These are phyloP conservation scores for Aspergillus sp. DNA, from an alignment of 2,329 filamentous ascomycete species.

Conservation along the genomic window DNA sequence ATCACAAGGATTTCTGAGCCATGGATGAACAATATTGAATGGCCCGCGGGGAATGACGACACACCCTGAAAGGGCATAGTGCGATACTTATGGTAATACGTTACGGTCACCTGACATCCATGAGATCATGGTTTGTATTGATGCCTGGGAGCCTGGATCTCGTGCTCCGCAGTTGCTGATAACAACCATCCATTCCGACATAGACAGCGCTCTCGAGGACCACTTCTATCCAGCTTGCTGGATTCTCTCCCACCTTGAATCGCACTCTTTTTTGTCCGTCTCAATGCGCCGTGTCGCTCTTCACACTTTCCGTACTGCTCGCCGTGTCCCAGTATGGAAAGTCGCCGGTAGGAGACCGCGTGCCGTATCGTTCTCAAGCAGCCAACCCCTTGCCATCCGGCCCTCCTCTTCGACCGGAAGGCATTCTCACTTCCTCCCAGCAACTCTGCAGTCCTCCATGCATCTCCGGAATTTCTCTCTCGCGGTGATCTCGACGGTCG, in stretches of 20 bases:
- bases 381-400: conserved; percentile 36
- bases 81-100: neutral
- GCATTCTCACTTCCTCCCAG: conserved; percentile 34
- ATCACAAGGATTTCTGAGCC: neutral
- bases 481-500: conserved; percentile 46
- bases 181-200: neutral
- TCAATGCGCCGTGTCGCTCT: conserved; percentile 49
- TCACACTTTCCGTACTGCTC: conserved; percentile 47
- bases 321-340: conserved; percentile 45
- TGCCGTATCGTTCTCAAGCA: conserved; percentile 35
- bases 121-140: neutral
- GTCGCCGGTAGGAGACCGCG: conserved; percentile 35
- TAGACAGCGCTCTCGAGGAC: neutral
- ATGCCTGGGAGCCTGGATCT: conserved; percentile 7
- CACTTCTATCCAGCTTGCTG: conserved; percentile 10
- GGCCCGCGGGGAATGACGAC: conserved; percentile 33
- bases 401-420: conserved; percentile 29
- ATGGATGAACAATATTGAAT: neutral
- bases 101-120: conserved; percentile 2
- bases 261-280: conserved; percentile 11
- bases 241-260: conserved; percentile 1
- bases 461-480: conserved; percentile 48
- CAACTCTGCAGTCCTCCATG: conserved; percentile 45
- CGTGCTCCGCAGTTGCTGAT: neutral
- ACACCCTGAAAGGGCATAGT: conserved; percentile 25